Evolutionary conservation across 2,329 filamentous ascomycete species (phyloP).

Genomic region (Aspergillus sp.): DNA sequence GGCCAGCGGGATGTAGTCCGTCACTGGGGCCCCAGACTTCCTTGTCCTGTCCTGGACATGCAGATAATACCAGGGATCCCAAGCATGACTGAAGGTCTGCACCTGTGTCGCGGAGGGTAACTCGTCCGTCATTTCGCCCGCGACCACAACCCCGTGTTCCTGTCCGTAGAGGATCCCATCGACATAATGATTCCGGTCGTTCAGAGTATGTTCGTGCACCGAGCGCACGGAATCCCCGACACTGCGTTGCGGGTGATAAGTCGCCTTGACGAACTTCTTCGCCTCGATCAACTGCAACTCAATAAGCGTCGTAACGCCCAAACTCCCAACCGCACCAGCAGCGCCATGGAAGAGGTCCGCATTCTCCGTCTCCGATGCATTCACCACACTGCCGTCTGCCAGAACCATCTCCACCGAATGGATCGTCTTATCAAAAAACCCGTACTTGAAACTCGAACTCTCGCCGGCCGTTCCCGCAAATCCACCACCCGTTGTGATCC

Average conservation of each 20-base stretch:
- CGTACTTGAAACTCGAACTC: constrained; percentile 64
- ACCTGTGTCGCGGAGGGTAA: constrained; percentile 33
- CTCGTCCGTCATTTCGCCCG: constrained; percentile 56
- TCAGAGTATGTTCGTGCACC: constrained; percentile 47
- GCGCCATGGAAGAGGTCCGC: constrained; percentile 60
- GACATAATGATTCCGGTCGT: constrained; percentile 58
- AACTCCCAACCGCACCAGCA: constrained; percentile 58
- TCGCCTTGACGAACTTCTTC: constrained; percentile 58
- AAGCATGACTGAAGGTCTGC: constrained; percentile 55
- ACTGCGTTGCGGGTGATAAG: constrained; percentile 57
- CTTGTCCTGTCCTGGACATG: constrained; percentile 48
- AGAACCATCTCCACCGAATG: constrained; percentile 64
- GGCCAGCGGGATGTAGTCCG: constrained; percentile 32
- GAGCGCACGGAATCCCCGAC: constrained; percentile 51
- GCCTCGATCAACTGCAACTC: constrained; percentile 57
- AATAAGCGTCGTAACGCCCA: constrained; percentile 62
- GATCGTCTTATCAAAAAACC: constrained; percentile 65
- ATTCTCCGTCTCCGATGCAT: constrained; percentile 48
- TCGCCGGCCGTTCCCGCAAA: constrained; percentile 67
- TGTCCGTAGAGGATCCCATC: constrained; percentile 65
- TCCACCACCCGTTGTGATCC: constrained; percentile 67
- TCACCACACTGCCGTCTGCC: constrained; percentile 56
- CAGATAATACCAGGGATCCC: constrained; percentile 73
- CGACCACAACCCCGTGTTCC: constrained; percentile 59
- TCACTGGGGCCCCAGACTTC: constrained; percentile 1